phyloP scores from a whole-genome alignment of 208 protist species.

The Novymonas esmeraldas region DNA sequence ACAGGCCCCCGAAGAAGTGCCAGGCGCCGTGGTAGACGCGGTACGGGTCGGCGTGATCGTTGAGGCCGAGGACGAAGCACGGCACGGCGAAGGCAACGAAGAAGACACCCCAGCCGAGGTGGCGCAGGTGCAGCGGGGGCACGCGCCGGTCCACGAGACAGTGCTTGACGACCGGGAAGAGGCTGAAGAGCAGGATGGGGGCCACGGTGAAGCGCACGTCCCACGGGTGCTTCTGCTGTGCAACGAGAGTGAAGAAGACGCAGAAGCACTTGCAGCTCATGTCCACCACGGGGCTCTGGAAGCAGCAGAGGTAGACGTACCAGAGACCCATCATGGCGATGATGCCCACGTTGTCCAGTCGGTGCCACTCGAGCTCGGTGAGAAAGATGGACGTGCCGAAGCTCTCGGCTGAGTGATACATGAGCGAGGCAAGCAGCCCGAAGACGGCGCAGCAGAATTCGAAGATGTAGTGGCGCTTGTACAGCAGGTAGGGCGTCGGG shows the following conservation, averaged over 20 bases:
- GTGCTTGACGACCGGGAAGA: slow-evolving; percentile 57
- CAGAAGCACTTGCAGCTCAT: slow-evolving; percentile 52
- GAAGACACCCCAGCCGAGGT: slow-evolving; percentile 29
- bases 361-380: slow-evolving; percentile 72
- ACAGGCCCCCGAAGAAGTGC: slow-evolving; percentile 67
- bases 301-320: slow-evolving; percentile 45
- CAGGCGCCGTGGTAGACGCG: slow-evolving; percentile 80
- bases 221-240: slow-evolving; percentile 76
- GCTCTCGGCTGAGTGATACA: slow-evolving; percentile 77
- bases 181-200: slow-evolving; percentile 51
- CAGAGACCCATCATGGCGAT: slow-evolving; percentile 56
- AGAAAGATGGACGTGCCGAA: slow-evolving; percentile 58
- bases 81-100: slow-evolving; percentile 33
- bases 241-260: slow-evolving; percentile 53
- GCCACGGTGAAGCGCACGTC: slow-evolving; percentile 56
- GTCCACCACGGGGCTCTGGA: slow-evolving; percentile 44
- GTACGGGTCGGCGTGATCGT: slow-evolving; percentile 62
- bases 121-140: slow-evolving; percentile 12
- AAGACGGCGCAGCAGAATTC: slow-evolving; percentile 59
- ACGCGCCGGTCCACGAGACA: slow-evolving; percentile 34
- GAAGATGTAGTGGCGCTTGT: slow-evolving; percentile 47
- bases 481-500: slow-evolving; percentile 45
- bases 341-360: slow-evolving; percentile 73
- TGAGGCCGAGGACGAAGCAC: slow-evolving; percentile 64
- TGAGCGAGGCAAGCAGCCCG: slow-evolving; percentile 60